phyloP scores from a whole-genome alignment of 2,329 filamentous ascomycete genomes.

The Cladosporium sp. region DNA sequence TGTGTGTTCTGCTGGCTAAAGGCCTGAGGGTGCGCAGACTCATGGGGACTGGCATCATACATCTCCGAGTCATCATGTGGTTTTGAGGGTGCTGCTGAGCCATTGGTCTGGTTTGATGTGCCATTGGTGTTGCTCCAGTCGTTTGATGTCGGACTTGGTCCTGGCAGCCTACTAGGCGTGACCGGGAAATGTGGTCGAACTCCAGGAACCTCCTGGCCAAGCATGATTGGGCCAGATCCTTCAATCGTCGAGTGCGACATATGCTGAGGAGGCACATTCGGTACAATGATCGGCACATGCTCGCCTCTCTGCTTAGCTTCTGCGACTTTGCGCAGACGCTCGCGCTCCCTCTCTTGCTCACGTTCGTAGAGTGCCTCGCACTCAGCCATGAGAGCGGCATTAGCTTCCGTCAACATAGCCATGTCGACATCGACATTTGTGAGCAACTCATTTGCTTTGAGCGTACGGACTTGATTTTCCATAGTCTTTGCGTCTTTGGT shows the following conservation, averaged over 20 bases:
- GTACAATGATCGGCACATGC: slow-evolving; percentile 37
- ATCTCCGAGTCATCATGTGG: slow-evolving; percentile 41
- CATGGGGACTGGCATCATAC: slow-evolving; percentile 37
- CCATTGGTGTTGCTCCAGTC: slow-evolving; percentile 45
- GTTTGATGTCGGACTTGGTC: slow-evolving; percentile 57
- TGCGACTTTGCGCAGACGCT: slow-evolving; percentile 43
- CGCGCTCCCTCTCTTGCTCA: slow-evolving; percentile 61
- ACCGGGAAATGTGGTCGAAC: slow-evolving; percentile 40
- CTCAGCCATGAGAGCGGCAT: slow-evolving; percentile 61
- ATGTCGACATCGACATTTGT: slow-evolving; percentile 95
- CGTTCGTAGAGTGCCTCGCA: slow-evolving; percentile 78
- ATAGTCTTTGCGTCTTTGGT: slow-evolving; percentile 78
- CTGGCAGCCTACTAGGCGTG: slow-evolving; percentile 52
- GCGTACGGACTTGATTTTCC: slow-evolving; percentile 75
- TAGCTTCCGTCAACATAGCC: slow-evolving; percentile 63
- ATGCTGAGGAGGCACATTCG: slow-evolving; percentile 37
- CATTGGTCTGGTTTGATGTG: slow-evolving; percentile 37
- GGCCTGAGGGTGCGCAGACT: slow-evolving; percentile 9
- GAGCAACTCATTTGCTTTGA: slow-evolving; percentile 87
- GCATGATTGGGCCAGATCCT: slow-evolving; percentile 43
- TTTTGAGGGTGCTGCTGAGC: slow-evolving; percentile 37
- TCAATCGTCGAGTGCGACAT: slow-evolving; percentile 41
- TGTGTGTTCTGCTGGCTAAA: slow-evolving; percentile 37
- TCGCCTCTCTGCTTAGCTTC: slow-evolving; percentile 62
- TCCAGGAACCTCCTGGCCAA: slow-evolving; percentile 63